phyloP scores from a whole-genome alignment of 2,329 filamentous ascomycete species.

The Stromatinia cepivora region DNA sequence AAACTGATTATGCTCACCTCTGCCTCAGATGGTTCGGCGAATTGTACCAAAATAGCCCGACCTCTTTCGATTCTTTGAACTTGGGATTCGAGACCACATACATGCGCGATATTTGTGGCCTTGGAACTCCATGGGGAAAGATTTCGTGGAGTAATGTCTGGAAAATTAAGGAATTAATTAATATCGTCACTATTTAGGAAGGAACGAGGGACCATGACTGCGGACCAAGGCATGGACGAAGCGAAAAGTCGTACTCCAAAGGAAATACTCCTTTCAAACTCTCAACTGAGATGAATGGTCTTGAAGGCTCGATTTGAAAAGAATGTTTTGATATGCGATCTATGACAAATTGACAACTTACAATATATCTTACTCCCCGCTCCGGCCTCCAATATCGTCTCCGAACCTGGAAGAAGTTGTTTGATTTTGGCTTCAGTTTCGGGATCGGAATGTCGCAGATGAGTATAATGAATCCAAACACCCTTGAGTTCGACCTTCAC shows the following conservation, averaged over 20 bases:
- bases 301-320: too few species aligned
- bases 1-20: slow-evolving; percentile 8
- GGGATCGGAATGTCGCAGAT: slow-evolving; percentile 32
- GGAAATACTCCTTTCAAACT: neutral
- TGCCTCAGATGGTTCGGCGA: slow-evolving; percentile 51
- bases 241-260: too few species aligned
- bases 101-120: slow-evolving; percentile 88
- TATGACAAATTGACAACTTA: neutral
- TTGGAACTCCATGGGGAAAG: slow-evolving; percentile 98
- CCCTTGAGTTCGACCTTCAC: slow-evolving; percentile 35
- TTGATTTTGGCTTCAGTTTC: slow-evolving; percentile 32
- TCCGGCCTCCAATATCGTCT: slow-evolving; percentile 25
- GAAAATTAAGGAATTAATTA: slow-evolving; percentile 26
- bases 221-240: neutral
- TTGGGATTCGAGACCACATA: slow-evolving; percentile 74
- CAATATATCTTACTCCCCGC: slow-evolving; percentile 22
- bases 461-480: slow-evolving; percentile 38
- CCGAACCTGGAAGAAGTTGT: slow-evolving; percentile 34
- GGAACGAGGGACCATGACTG: neutral
- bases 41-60: slow-evolving; percentile 69
- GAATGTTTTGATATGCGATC: too few species aligned
- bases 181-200: neutral
- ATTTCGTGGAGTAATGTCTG: slow-evolving; percentile 75
- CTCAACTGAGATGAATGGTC: neutral
- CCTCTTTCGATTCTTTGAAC: slow-evolving; percentile 84